These are phyloP conservation scores for Pythium graminicola DNA, from an alignment of 352 stramenopile genomes.

Conservation along the genomic window DNA sequence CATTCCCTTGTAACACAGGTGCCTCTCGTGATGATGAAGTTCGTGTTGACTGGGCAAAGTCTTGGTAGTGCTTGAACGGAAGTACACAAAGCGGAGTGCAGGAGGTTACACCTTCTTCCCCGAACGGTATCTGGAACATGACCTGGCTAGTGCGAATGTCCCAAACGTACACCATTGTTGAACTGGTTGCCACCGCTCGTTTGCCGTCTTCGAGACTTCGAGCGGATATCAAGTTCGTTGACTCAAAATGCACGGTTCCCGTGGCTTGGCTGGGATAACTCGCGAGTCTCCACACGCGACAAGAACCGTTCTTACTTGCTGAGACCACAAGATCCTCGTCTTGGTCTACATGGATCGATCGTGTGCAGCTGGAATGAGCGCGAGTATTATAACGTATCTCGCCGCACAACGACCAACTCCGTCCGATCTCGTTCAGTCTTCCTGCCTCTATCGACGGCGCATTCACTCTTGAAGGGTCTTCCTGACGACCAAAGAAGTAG, in stretches of 20 bases:
- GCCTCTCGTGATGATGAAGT: background rate
- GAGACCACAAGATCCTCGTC: slow-evolving; percentile 61
- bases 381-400: slow-evolving; percentile 55
- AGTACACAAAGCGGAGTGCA: slow-evolving; percentile 26
- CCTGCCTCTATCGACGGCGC: background rate
- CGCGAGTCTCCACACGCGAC: slow-evolving; percentile 57
- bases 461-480: slow-evolving; percentile 1
- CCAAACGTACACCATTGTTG: slow-evolving; percentile 53
- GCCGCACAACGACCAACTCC: slow-evolving; percentile 25
- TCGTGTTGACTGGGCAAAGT: slow-evolving; percentile 4
- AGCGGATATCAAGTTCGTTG: slow-evolving; percentile 21
- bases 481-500: slow-evolving; percentile 9
- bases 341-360: slow-evolving; percentile 42
- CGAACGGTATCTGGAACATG: slow-evolving; percentile 47
- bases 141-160: slow-evolving; percentile 61
- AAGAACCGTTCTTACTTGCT: slow-evolving; percentile 69
- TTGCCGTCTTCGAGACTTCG: slow-evolving; percentile 25
- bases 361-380: slow-evolving; percentile 56
- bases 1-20: slow-evolving; percentile 14
- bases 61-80: slow-evolving; percentile 18
- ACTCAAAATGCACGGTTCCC: slow-evolving; percentile 24
- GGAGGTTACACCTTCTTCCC: slow-evolving; percentile 37
- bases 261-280: slow-evolving; percentile 32
- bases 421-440: slow-evolving; percentile 6
- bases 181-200: slow-evolving; percentile 36